Evolutionary conservation across 176 grass and related monocot genomes (phyloP), one percentile per base, ranked within the genome.

Genomic region (Miscanthus lutarioriparius): DNA sequence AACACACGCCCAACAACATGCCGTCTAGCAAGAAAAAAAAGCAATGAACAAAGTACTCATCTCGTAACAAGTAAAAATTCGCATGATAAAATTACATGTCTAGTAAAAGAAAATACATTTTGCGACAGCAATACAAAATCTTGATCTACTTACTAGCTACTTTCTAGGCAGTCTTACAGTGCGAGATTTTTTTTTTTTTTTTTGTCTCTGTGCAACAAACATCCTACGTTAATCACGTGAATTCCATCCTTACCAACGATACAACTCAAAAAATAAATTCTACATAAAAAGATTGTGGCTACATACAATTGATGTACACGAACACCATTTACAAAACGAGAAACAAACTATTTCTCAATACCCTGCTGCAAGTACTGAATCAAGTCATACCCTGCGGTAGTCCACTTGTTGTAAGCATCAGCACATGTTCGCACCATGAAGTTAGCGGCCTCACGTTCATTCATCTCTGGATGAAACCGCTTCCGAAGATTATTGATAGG

Each of bases 391-490:
- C 96, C 96, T 73, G 96, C 93, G 7, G 96, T 99, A 28, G 89
- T 92, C 96, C 96, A 99, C 70, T 99, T 99, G 78, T 99, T 99
- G 89, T 99, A 99, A 32, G 96, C 96, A 80, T 96, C 96, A 22
- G 80, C 86, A 61, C 96, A 99, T 35, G 96, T 94, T 37, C 87
- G 86, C 53, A 99, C 92, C 96, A 99, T 99, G 67, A 96, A 99
- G 80, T 99, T 96, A 66, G 96, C 96, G 0, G 96, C 93, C 77
- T 99, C 96, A 12, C 96, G 91, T 69, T 99, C 96, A 3, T 81
- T 96, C 96, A 99, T 92, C 89, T 99, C 96, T 38, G 96, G 96
- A 91, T 92, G 96, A 86, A 99, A 99, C 33, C 96, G 87, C 82
- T 94, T 99, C 43, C 93, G 76, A 48, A 99, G 91, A 72, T 99